phyloP scores from a whole-genome alignment of 1,284 basidiomycete species.

The Trametes hirsuta region DNA sequence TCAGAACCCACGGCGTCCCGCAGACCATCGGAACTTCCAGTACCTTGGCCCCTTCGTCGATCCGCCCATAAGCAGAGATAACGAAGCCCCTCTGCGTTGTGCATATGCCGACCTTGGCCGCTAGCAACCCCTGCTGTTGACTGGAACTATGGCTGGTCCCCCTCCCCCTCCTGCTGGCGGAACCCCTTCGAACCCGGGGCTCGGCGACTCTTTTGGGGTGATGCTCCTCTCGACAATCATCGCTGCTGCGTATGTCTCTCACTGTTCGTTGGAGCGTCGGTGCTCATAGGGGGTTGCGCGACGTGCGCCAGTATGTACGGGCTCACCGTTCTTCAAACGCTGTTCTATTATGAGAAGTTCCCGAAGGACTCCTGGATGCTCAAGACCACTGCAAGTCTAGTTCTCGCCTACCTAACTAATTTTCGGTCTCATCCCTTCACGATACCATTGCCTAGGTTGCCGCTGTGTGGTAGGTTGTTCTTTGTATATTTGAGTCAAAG shows the following conservation, averaged over 20 bases:
- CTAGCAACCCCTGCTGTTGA: neutral
- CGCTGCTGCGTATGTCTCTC: constrained; percentile 9
- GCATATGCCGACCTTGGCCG: neutral
- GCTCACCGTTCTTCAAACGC: constrained; percentile 11
- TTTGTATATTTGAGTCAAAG: too few relatives aligned
- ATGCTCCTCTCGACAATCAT: constrained; percentile 22
- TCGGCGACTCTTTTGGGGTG: constrained; percentile 23
- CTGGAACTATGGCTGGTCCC: neutral
- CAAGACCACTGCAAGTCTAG: constrained; percentile 9
- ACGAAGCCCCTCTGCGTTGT: neutral
- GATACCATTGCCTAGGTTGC: constrained; percentile 7
- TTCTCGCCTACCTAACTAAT: neutral
- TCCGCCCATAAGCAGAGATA: too few relatives aligned
- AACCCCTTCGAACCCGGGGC: constrained; percentile 3
- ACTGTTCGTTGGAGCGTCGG: neutral
- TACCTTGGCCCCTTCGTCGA: too few relatives aligned
- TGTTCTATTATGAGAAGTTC: constrained; percentile 21
- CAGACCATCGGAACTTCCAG: too few relatives aligned
- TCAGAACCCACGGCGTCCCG: too few relatives aligned
- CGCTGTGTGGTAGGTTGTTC: constrained; percentile 1
- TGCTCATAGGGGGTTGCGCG: neutral
- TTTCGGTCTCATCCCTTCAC: neutral
- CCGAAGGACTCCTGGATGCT: constrained; percentile 14
- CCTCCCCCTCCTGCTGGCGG: neutral
- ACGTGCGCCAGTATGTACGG: constrained; percentile 13